A percentile compares a stretch with the other conserved stretches of the same genome.
phyloP scores from a whole-genome alignment of 805 yeast species.

The Monosporozyma servazzii region DNA sequence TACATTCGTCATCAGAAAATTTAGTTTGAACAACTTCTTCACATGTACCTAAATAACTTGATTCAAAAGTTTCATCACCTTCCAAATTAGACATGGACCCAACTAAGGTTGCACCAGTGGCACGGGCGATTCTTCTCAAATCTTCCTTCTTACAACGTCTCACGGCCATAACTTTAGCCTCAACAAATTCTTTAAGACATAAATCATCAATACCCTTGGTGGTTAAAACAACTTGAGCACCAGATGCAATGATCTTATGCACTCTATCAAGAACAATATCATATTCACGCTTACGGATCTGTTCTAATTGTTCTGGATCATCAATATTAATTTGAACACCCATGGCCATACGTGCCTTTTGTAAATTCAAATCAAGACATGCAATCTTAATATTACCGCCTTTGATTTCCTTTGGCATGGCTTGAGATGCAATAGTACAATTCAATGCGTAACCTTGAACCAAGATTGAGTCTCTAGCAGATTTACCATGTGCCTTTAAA shows the following conservation, averaged over 20 bases:
- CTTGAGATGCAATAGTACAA: slow-evolving; percentile 95
- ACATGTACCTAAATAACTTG: slow-evolving; percentile 78
- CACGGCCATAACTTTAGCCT: slow-evolving; percentile 87
- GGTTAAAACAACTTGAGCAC: slow-evolving; percentile 87
- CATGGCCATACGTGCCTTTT: slow-evolving; percentile 94
- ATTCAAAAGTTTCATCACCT: slow-evolving; percentile 88
- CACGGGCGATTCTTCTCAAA: slow-evolving; percentile 90
- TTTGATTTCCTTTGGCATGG: slow-evolving; percentile 61
- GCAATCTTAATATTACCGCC: slow-evolving; percentile 67
- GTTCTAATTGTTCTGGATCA: slow-evolving; percentile 95
- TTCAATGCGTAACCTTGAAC: slow-evolving; percentile 93
- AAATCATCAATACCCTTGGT: slow-evolving; percentile 93
- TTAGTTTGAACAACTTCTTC: slow-evolving; percentile 84
- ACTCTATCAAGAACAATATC: slow-evolving; percentile 80
- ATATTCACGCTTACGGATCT: slow-evolving; percentile 79
- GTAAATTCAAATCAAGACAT: slow-evolving; percentile 82
- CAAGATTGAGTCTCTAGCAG: slow-evolving; percentile 74
- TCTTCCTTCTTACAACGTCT: slow-evolving; percentile 97
- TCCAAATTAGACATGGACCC: slow-evolving; percentile 85
- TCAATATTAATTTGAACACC: slow-evolving; percentile 96
- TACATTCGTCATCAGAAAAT: slow-evolving; percentile 95
- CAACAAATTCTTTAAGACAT: slow-evolving; percentile 84
- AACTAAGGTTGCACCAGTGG: slow-evolving; percentile 92
- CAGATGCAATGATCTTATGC: slow-evolving; percentile 69
- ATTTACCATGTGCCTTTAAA: slow-evolving; percentile 93